Percentiles rank a stretch among this genome's conserved stretches.
phyloP scores from a whole-genome alignment of 2,329 filamentous ascomycete genomes.

The Graphiopsis chlorocephala region DNA sequence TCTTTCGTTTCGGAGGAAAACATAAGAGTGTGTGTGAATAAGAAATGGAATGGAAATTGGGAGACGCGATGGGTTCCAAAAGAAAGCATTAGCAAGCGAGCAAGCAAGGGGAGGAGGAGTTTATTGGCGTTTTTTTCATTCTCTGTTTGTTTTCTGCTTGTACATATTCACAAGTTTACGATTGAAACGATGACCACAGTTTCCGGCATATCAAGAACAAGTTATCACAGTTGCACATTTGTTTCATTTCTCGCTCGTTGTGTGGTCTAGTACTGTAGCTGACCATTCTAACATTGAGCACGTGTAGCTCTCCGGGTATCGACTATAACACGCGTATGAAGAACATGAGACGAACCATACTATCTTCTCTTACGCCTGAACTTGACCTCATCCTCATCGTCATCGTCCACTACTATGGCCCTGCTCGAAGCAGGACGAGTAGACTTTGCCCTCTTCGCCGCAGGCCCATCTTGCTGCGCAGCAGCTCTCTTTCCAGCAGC shows the following conservation, averaged over 20 bases:
- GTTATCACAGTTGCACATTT: background rate
- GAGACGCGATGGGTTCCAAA: background rate
- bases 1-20: background rate
- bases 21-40: background rate
- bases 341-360: background rate
- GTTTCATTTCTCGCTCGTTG: background rate
- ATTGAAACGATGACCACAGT: background rate
- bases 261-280: background rate
- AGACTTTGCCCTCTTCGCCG: conserved; percentile 30
- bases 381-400: conserved; percentile 57
- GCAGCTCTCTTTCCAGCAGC: conserved; percentile 32
- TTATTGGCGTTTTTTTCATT: background rate
- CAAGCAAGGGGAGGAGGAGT: background rate
- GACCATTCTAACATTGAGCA: background rate
- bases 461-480: conserved; percentile 21
- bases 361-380: conserved; percentile 48
- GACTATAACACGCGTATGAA: background rate
- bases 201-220: background rate
- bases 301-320: background rate
- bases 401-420: conserved; percentile 42
- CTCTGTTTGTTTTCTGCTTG: background rate
- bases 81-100: background rate
- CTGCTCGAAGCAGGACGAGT: conserved; percentile 25
- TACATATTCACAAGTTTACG: background rate
- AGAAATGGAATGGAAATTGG: background rate